Evolutionary conservation across 345 rosid genomes (phyloP).

Genomic region (Brassica carinata): DNA sequence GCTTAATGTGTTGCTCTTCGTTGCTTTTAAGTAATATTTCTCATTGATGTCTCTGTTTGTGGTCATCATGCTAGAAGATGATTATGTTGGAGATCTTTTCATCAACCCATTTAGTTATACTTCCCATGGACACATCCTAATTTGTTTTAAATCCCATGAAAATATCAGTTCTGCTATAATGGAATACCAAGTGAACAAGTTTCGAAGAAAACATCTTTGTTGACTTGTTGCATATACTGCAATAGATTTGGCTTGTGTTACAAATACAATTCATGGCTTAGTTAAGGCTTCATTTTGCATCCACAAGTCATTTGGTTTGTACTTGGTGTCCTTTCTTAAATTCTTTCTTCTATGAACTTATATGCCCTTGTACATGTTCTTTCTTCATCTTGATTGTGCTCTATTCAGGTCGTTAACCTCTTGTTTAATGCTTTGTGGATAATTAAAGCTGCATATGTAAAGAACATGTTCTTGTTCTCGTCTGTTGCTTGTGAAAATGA

Average conservation of each 20-base stretch:
- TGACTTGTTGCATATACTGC: neutral
- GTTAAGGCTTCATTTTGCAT: neutral
- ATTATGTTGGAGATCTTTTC: neutral
- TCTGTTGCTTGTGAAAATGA: no score
- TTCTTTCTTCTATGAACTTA: neutral
- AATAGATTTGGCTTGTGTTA: neutral
- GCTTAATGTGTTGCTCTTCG: neutral
- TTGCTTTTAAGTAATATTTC: neutral
- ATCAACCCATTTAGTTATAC: neutral
- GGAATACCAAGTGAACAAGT: neutral
- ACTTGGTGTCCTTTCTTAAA: constrained; percentile 5
- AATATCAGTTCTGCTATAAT: neutral
- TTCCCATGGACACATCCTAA: neutral
- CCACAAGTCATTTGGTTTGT: constrained; percentile 12
- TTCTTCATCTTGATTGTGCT: neutral
- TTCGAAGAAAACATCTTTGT: neutral
- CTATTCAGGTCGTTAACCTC: neutral
- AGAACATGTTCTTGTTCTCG: no score
- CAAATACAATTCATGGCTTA: neutral
- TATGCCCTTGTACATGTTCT: neutral
- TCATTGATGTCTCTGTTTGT: neutral
- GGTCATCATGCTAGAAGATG: neutral
- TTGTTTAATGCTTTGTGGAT: no score
- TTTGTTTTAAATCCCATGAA: neutral
- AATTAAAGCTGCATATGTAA: no score